A percentile compares a stretch with the other conserved stretches of the same genome.
Evolutionary conservation across 1,284 basidiomycete genomes (phyloP).

Genomic region (Cystobasidium slooffiae): DNA sequence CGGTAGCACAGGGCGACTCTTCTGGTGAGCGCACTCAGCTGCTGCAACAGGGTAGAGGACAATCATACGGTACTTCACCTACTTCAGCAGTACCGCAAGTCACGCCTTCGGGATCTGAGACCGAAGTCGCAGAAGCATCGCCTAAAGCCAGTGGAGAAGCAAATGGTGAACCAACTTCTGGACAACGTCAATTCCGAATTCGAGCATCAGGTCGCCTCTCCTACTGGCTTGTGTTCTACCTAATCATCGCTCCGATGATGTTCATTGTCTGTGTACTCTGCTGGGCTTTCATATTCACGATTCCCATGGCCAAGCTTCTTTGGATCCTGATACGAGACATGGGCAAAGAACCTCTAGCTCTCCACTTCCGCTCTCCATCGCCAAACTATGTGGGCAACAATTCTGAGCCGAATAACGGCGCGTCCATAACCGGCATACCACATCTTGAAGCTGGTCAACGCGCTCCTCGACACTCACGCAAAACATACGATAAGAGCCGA

Average conservation of each 20-base stretch:
- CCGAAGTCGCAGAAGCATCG: conserved; percentile 50
- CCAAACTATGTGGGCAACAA: conserved; percentile 54
- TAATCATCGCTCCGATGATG: conserved; percentile 86
- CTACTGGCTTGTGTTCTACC: conserved; percentile 78
- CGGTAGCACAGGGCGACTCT: neutral
- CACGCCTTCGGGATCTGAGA: conserved; percentile 32
- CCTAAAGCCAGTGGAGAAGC: conserved; percentile 49
- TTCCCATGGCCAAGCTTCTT: conserved; percentile 96
- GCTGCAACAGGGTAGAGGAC: neutral
- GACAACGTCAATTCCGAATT: conserved; percentile 52
- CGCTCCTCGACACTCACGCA: conserved; percentile 55
- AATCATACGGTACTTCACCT: conserved; percentile 1
- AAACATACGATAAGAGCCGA: conserved; percentile 62
- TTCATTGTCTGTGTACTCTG: conserved; percentile 82
- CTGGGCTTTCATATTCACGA: conserved; percentile 90
- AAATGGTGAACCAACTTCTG: conserved; percentile 37
- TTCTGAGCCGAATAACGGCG: conserved; percentile 43
- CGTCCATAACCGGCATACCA: conserved; percentile 45
- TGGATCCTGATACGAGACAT: conserved; percentile 91
- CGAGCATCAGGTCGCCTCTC: conserved; percentile 62
- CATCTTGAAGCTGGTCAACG: conserved; percentile 58
- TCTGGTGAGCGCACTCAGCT: conserved; percentile 18
- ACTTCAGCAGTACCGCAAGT: neutral
- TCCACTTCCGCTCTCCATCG: conserved; percentile 88
- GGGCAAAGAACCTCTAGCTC: conserved; percentile 75